phyloP scores from a whole-genome alignment of 164 flowering plant species.

The Dillenia turbinata region DNA sequence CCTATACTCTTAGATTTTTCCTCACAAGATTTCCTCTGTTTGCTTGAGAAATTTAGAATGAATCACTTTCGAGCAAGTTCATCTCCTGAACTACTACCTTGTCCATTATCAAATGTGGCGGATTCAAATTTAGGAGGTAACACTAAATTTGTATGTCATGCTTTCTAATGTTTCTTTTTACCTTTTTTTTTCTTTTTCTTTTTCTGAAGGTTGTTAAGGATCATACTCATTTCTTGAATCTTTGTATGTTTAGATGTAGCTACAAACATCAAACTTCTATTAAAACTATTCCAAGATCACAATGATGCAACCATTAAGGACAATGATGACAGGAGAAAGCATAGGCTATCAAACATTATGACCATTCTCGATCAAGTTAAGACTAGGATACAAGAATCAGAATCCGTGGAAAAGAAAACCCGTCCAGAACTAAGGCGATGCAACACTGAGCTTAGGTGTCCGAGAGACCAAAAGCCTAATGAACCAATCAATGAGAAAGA shows the following conservation, averaged over 20 bases:
- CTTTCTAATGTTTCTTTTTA: neutral
- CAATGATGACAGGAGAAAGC: conserved; percentile 31
- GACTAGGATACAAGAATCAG: conserved; percentile 46
- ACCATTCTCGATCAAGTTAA: conserved; percentile 56
- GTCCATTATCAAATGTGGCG: conserved; percentile 3
- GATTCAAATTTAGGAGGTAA: conserved; percentile 33
- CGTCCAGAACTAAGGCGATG: conserved; percentile 48
- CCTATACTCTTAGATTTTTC: neutral
- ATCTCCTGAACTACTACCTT: conserved; percentile 27
- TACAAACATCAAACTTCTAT: conserved; percentile 43
- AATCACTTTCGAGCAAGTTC: conserved; percentile 13
- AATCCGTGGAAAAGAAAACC: conserved; percentile 21
- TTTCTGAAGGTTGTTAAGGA: neutral
- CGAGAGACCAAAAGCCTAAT: conserved; percentile 21
- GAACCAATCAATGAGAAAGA: conserved; percentile 45
- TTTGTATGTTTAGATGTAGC: conserved; percentile 38
- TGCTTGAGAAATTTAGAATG: neutral
- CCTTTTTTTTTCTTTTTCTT: neutral
- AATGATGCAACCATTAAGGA: conserved; percentile 36
- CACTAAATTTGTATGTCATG: no score
- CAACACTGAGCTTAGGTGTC: conserved; percentile 45
- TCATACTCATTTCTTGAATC: neutral
- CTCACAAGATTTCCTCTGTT: neutral
- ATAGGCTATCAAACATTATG: conserved; percentile 60
- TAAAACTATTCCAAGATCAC: conserved; percentile 65